Evolutionary conservation across 2,329 filamentous ascomycete genomes (phyloP).

Genomic region (Paecilomyces dactylethromorphus): DNA sequence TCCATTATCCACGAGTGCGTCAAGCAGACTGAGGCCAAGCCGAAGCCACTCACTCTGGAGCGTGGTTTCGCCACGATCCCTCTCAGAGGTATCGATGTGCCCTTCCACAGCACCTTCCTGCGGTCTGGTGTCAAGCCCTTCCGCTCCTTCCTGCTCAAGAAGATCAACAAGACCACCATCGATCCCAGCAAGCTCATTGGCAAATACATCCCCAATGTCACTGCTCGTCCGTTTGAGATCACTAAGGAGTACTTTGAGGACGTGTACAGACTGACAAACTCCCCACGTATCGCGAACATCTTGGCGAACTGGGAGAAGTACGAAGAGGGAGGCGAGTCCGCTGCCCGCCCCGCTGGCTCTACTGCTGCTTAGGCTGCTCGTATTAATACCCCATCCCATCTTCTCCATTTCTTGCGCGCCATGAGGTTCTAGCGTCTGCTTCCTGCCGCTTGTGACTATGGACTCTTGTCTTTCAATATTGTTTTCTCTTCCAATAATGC

Average conservation of each 20-base stretch:
- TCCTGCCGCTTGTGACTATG: not conserved
- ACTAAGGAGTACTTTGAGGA: conserved; percentile 99
- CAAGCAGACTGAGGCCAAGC: conserved; percentile 81
- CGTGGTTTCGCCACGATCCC: conserved; percentile 96
- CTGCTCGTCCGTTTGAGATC: conserved; percentile 87
- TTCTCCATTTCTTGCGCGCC: conserved; percentile 1
- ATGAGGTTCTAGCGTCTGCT: not conserved
- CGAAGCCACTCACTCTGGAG: conserved; percentile 79
- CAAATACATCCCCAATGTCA: conserved; percentile 99
- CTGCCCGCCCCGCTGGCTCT: conserved; percentile 13
- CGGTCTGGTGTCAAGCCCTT: conserved; percentile 98
- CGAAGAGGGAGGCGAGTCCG: conserved; percentile 32
- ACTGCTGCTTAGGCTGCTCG: conserved; percentile 14
- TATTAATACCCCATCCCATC: conserved; percentile 6
- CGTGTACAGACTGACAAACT: conserved; percentile 89
- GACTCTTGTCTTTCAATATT: not conserved
- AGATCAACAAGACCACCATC: conserved; percentile 99
- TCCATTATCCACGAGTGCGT: conserved; percentile 88
- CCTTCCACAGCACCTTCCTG: conserved; percentile 98
- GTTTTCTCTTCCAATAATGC: not conserved
- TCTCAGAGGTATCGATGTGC: conserved; percentile 93
- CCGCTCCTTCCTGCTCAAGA: conserved; percentile 96
- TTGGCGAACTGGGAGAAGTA: conserved; percentile 83
- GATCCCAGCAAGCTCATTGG: conserved; percentile 94
- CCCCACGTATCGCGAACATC: conserved; percentile 47